Conservation (phyloP, 1,284 basidiomycete genomes). For the Marasmius oreades region DNA sequence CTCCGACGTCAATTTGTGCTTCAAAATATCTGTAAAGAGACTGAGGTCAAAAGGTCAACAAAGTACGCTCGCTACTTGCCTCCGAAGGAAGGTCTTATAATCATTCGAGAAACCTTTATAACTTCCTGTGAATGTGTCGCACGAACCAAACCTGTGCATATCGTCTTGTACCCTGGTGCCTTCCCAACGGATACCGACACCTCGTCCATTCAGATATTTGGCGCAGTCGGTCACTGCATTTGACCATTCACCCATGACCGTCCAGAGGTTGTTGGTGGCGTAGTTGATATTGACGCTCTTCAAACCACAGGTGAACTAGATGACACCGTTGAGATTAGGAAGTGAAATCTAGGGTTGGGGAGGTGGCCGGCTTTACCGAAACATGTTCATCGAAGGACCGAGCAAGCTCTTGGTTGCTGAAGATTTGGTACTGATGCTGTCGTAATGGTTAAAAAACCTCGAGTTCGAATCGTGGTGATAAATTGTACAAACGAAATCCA, state of each 20-base stretch:
- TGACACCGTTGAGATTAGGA: conserved; percentile 8
- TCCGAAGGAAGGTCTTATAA: conserved; percentile 63
- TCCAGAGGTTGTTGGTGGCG: conserved; percentile 53
- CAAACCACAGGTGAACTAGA: conserved; percentile 43
- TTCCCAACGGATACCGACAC: conserved; percentile 73
- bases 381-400: conserved; percentile 57
- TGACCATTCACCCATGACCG: conserved; percentile 76
- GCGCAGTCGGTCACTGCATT: conserved; percentile 81
- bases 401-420: conserved; percentile 56
- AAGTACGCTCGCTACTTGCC: conserved; percentile 34
- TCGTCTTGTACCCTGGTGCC: conserved; percentile 38
- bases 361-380: conserved; percentile 32
- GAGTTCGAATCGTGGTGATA: conserved; percentile 1
- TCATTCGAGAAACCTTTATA: conserved; percentile 52
- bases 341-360: conserved; percentile 8
- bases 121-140: conserved; percentile 58
- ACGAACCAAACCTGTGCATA: conserved; percentile 50
- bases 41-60: too few species aligned
- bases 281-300: conserved; percentile 35
- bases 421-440: conserved; percentile 80
- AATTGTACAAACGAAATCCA: conserved; percentile 51
- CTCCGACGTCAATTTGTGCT: conserved; percentile 66
- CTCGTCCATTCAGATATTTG: conserved; percentile 68
- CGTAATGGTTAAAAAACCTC: conserved; percentile 2
- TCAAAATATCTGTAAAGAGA: conserved; percentile 64